Conservation (phyloP, 352 stramenopile species). For the Phytophthora colocasiae region DNA sequence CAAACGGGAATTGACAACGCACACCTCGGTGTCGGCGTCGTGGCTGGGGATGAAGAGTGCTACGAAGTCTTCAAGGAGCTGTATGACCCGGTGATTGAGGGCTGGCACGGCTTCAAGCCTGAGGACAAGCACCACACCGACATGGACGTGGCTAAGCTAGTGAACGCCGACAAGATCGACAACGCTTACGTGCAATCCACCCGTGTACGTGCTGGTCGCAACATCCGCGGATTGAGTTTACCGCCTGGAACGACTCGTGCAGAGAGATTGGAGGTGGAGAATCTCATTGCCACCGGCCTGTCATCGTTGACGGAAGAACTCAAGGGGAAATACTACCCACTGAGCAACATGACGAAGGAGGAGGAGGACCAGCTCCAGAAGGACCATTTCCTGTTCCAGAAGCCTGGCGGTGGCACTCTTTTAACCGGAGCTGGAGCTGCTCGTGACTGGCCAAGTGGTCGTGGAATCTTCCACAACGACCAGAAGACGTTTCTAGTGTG, state of each 20-base stretch:
- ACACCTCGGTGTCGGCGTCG: slow-evolving; percentile 82
- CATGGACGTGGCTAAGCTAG: slow-evolving; percentile 82
- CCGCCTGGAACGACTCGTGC: slow-evolving; percentile 86
- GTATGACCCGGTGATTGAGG: slow-evolving; percentile 87
- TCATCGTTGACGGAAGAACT: slow-evolving; percentile 74
- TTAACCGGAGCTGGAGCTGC: slow-evolving; percentile 87
- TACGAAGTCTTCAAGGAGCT: slow-evolving; percentile 86
- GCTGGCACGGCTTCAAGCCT: slow-evolving; percentile 87
- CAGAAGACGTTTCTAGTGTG: slow-evolving; percentile 92
- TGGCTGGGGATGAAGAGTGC: slow-evolving; percentile 89
- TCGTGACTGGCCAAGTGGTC: slow-evolving; percentile 92
- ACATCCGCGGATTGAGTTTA: slow-evolving; percentile 89
- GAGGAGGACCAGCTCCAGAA: slow-evolving; percentile 92
- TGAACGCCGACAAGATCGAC: slow-evolving; percentile 71
- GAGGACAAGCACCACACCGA: slow-evolving; percentile 83
- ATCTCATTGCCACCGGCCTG: slow-evolving; percentile 83
- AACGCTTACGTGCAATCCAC: slow-evolving; percentile 92
- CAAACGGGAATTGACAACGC: slow-evolving; percentile 87
- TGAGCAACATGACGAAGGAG: slow-evolving; percentile 92
- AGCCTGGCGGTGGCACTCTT: slow-evolving; percentile 89
- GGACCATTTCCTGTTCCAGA: slow-evolving; percentile 94
- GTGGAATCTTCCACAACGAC: slow-evolving; percentile 95
- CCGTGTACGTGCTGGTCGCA: slow-evolving; percentile 91
- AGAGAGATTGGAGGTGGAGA: slow-evolving; percentile 87
- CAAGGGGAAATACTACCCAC: slow-evolving; percentile 88